phyloP scores from a whole-genome alignment of 495 filamentous ascomycete genomes.

The Podospora pseudoanserina region DNA sequence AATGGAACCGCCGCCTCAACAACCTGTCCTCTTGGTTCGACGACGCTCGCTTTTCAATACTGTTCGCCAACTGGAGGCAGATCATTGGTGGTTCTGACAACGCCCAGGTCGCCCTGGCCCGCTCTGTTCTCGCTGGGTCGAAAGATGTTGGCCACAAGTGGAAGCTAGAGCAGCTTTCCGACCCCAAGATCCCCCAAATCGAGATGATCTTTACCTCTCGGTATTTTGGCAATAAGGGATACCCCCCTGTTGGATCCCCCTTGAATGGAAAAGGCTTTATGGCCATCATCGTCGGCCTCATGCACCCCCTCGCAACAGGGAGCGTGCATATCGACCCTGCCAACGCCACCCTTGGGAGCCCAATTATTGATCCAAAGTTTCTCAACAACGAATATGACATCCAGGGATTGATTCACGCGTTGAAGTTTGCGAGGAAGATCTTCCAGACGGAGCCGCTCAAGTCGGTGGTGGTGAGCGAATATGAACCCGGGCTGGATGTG shows the following conservation, averaged over 20 bases:
- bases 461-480: constrained; percentile 25
- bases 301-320: constrained; percentile 51
- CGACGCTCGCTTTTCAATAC: constrained; percentile 23
- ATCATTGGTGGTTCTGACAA: constrained; percentile 6
- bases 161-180: constrained; percentile 22
- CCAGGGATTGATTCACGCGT: constrained; percentile 13
- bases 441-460: constrained; percentile 22
- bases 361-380: constrained; percentile 26
- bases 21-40: constrained; percentile 28
- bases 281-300: constrained; percentile 37
- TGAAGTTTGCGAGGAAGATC: constrained; percentile 24
- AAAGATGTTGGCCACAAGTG: constrained; percentile 14
- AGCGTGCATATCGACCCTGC: constrained; percentile 47
- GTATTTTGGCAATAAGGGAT: constrained; percentile 34
- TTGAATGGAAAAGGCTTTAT: constrained; percentile 37
- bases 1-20: constrained; percentile 21
- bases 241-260: constrained; percentile 25
- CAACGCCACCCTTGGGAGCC: constrained; percentile 10
- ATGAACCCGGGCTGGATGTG: constrained; percentile 25
- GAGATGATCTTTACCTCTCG: constrained; percentile 34
- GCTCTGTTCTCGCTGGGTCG: neutral
- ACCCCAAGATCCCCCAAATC: constrained; percentile 28
- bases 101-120: constrained; percentile 10
- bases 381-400: constrained; percentile 30
- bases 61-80: constrained; percentile 25